Evolutionary conservation across 371 early-diverging fungal species (phyloP).

Genomic region (Astathelohania contejeani): DNA sequence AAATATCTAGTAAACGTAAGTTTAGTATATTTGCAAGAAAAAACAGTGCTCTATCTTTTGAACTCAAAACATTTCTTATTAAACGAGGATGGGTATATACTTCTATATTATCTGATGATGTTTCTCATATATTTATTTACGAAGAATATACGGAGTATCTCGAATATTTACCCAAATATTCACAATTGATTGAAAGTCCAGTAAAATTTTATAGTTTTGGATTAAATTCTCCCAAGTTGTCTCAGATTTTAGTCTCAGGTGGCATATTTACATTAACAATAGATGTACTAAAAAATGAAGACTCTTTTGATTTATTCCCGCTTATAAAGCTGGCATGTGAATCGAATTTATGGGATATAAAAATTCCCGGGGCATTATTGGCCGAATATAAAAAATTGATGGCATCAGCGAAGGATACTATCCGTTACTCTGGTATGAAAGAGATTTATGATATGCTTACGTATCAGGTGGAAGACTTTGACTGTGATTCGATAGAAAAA

Average conservation of each 20-base stretch:
- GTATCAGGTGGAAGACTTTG: background rate
- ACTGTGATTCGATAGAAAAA: background rate
- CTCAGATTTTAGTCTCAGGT: background rate
- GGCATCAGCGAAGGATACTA: background rate
- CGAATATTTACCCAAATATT: background rate
- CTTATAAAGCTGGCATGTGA: background rate
- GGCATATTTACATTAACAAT: background rate
- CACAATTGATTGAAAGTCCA: background rate
- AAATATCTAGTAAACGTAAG: background rate
- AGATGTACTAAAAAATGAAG: background rate
- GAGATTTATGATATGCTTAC: background rate
- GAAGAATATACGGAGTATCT: background rate
- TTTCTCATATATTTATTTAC: background rate
- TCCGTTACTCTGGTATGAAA: background rate
- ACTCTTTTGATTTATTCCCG: background rate
- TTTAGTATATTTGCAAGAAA: background rate
- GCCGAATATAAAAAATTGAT: background rate
- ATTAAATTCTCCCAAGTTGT: background rate
- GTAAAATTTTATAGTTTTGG: background rate
- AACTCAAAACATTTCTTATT: background rate
- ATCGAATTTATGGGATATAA: background rate
- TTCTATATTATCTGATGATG: background rate
- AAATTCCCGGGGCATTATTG: background rate
- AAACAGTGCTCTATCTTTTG: background rate
- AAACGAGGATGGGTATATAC: background rate